Conservation (phyloP, 371 early-diverging fungal genomes). For the Mortierella sp. region DNA sequence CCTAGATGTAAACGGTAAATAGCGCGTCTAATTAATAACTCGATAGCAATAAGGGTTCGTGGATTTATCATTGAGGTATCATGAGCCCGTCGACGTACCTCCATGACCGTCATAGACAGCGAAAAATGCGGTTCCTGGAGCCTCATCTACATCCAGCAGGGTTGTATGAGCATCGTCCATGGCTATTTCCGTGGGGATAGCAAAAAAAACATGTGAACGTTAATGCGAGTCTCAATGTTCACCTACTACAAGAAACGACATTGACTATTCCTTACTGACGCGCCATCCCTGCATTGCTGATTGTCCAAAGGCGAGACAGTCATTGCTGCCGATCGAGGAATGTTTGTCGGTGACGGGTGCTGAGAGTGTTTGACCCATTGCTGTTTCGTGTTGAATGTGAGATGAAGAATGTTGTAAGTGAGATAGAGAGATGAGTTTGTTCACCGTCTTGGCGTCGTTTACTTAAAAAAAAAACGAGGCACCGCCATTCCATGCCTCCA, state of each 20-base stretch:
- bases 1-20: constrained; percentile 60
- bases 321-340: constrained; percentile 77
- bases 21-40: background rate
- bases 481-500: too few species aligned
- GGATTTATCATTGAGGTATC: background rate
- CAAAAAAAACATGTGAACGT: background rate
- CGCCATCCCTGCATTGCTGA: constrained; percentile 99
- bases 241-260: background rate
- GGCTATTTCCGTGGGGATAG: constrained; percentile 21
- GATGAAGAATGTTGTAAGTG: background rate
- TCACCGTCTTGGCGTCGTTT: background rate
- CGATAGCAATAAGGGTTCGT: background rate
- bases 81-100: constrained; percentile 61
- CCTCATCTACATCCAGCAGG: constrained; percentile 69
- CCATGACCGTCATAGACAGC: constrained; percentile 98
- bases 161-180: constrained; percentile 92
- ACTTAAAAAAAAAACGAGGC: background rate
- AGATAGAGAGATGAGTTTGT: background rate
- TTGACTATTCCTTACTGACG: constrained; percentile 75
- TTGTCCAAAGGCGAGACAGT: constrained; percentile 84
- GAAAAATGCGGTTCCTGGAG: constrained; percentile 81
- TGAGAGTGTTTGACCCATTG: constrained; percentile 96
- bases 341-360: constrained; percentile 93
- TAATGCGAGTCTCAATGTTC: background rate
- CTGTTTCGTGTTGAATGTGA: background rate